Base-by-base conservation (phyloP, 495 filamentous ascomycete genomes). In the Annulohypoxylon maeteangense region DNA sequence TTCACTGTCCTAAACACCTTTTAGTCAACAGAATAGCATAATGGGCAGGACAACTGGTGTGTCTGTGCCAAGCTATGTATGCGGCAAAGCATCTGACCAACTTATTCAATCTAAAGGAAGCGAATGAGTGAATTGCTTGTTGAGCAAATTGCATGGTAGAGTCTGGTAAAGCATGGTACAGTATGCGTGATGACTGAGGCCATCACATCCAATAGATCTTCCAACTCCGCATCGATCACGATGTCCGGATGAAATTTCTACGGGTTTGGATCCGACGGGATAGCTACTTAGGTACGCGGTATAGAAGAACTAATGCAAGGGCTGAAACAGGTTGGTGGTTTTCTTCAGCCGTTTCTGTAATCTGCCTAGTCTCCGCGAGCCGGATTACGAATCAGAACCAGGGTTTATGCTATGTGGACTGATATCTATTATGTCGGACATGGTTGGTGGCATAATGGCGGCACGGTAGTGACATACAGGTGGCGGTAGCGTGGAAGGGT, bases 21-120 rank as follows among this genome's bases (percentile, higher is more conserved):
- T 48, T 48, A 3, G 22, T 12, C 12, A 12, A 23, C 20, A 47
- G 4, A 6, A n/a, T 4, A n/a, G 0, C 7, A 47, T 48, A 12
- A 11, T 18, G 7, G 18, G 6, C 20, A 22, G 4, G 45, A 48
- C 18, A 5, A 27, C 23, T 3, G 2, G 12, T 51, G n/a, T 23
- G n/a, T 14, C n/a, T 14, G 11, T 27, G 25, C 23, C 12, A 23
- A 40, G 10, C 2, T 29, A 6, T 6, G 25, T 23, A 6, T 40
- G 53, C 6, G 53, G 31, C 18, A 23, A 56, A 56, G 32, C 32
- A 40, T 56, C 53, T 56, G 32, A 56, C 36, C 36, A 11, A 29
- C 20, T 8, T 3, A 14, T 23, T 44, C 6, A n/a, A 32, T n/a
- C 50, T 16, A 31, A 31, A 14, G 50, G 25, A 31, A 20, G 7